These are phyloP conservation scores for Aspergillus saccharolyticus DNA, from an alignment of 495 filamentous ascomycete species.

Conservation along the genomic window DNA sequence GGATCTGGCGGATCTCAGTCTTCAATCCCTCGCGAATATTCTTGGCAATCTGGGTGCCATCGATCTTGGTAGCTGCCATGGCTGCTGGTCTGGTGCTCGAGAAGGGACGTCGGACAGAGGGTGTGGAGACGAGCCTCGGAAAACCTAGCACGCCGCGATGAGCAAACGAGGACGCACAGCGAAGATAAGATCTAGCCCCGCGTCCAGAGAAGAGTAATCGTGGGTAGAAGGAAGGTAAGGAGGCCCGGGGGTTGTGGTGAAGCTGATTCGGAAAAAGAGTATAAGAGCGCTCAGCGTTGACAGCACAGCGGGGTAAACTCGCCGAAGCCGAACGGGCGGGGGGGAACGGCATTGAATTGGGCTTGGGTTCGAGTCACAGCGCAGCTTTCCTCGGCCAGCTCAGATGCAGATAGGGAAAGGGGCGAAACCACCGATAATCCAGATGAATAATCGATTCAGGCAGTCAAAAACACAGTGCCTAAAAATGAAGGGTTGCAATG, in stretches of 20 bases:
- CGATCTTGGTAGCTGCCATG: constrained; percentile 88
- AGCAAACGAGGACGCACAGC: constrained; percentile 7
- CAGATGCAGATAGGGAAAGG: constrained; percentile 12
- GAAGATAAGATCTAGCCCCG: constrained; percentile 12
- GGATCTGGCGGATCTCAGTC: constrained; percentile 71
- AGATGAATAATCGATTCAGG: constrained; percentile 2
- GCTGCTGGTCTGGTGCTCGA: constrained; percentile 38
- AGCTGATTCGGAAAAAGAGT: constrained; percentile 8
- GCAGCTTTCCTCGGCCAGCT: constrained; percentile 14
- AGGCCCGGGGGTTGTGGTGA: constrained; percentile 5
- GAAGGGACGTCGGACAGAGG: constrained; percentile 18
- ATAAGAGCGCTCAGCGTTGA: constrained; percentile 14
- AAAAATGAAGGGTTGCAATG: background rate
- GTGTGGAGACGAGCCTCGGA: constrained; percentile 23
- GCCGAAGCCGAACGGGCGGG: constrained; percentile 28
- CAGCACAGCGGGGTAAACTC: constrained; percentile 34
- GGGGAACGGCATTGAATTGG: constrained; percentile 34
- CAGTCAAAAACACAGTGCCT: background rate
- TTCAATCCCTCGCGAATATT: constrained; percentile 75
- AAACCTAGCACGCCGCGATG: constrained; percentile 12
- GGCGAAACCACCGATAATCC: constrained; percentile 9
- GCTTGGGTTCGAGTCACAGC: constrained; percentile 21
- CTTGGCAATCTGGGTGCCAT: constrained; percentile 92
- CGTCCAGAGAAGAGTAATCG: constrained; percentile 10
- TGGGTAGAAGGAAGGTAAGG: constrained; percentile 4